Evolutionary conservation across 1,284 basidiomycete species (phyloP).

Genomic region (Mycena sp.): DNA sequence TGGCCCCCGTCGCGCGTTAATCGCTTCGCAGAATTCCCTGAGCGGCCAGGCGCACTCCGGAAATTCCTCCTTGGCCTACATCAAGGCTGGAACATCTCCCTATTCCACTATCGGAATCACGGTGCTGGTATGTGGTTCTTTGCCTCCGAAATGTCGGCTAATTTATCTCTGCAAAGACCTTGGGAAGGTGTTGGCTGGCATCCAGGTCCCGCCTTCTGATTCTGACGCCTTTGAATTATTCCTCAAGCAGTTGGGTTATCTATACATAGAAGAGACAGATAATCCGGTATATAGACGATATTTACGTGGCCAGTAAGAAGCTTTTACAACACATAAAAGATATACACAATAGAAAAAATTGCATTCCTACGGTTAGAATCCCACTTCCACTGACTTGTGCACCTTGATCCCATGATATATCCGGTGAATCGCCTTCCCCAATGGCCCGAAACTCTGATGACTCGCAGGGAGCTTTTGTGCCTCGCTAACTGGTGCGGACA

Average conservation of each 20-base stretch:
- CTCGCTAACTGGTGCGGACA: background rate
- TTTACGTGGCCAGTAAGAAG: slow-evolving; percentile 44
- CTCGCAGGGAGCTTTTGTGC: background rate
- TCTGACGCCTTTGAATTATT: slow-evolving; percentile 77
- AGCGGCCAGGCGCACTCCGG: slow-evolving; percentile 90
- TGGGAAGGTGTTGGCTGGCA: slow-evolving; percentile 91
- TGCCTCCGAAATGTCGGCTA: slow-evolving; percentile 2
- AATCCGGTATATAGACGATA: slow-evolving; percentile 88
- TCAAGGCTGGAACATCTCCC: slow-evolving; percentile 91
- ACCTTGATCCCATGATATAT: slow-evolving; percentile 5
- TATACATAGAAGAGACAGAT: slow-evolving; percentile 93
- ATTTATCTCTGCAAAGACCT: slow-evolving; percentile 65
- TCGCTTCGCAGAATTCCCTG: slow-evolving; percentile 99
- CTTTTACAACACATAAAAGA: background rate
- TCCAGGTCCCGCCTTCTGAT: slow-evolving; percentile 86
- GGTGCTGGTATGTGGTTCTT: slow-evolving; percentile 81
- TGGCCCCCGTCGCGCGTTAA: no score
- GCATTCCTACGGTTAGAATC: no score
- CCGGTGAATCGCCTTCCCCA: slow-evolving; percentile 2
- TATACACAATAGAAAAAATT: slow-evolving; percentile 8
- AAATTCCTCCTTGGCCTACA: slow-evolving; percentile 89
- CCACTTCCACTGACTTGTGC: background rate
- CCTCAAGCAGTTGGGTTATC: slow-evolving; percentile 83
- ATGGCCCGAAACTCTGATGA: slow-evolving; percentile 1
- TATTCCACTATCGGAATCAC: slow-evolving; percentile 99